A percentile compares a stretch with the other conserved stretches of the same genome.
These are phyloP conservation scores for Huntiella abstrusa DNA, from an alignment of 2,329 filamentous ascomycete species.

Conservation along the genomic window DNA sequence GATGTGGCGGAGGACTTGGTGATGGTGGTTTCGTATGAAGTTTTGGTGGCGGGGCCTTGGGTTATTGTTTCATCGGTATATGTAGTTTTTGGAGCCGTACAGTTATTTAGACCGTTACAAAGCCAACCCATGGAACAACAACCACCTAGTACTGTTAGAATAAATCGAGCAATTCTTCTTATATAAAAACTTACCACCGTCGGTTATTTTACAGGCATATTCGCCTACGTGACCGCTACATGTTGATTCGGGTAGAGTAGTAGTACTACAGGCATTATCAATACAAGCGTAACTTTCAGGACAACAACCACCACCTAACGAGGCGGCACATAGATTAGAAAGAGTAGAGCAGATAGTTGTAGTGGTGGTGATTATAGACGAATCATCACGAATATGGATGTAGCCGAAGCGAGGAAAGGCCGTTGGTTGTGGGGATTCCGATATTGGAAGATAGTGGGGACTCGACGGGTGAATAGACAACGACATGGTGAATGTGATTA, in stretches of 20 bases:
- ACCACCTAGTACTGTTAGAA: constrained; percentile 17
- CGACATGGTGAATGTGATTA: too few species aligned
- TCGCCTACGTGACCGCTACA: neutral
- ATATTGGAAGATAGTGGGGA: neutral
- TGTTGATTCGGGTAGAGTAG: constrained; percentile 10
- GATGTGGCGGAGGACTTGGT: neutral
- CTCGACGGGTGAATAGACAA: too few species aligned
- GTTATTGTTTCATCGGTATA: constrained; percentile 12
- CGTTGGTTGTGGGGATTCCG: neutral
- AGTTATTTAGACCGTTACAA: constrained; percentile 23
- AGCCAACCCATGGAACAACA: constrained; percentile 27
- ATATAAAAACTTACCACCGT: constrained; percentile 1
- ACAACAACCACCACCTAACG: constrained; percentile 27
- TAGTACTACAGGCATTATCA: constrained; percentile 15
- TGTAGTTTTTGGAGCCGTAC: constrained; percentile 25
- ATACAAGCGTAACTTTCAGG: constrained; percentile 30
- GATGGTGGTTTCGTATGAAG: neutral
- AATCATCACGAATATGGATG: too few species aligned
- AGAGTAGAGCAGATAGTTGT: constrained; percentile 13
- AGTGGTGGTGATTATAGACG: neutral
- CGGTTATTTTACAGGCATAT: constrained; percentile 2
- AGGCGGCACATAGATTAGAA: constrained; percentile 20
- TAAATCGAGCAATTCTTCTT: neutral
- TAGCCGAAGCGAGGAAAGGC: neutral
- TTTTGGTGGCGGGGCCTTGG: neutral